A percentile compares a stretch with the other conserved stretches of the same genome.
Evolutionary conservation across 2,329 filamentous ascomycete genomes (phyloP).

Genomic region (Samsoniella hepiali): DNA sequence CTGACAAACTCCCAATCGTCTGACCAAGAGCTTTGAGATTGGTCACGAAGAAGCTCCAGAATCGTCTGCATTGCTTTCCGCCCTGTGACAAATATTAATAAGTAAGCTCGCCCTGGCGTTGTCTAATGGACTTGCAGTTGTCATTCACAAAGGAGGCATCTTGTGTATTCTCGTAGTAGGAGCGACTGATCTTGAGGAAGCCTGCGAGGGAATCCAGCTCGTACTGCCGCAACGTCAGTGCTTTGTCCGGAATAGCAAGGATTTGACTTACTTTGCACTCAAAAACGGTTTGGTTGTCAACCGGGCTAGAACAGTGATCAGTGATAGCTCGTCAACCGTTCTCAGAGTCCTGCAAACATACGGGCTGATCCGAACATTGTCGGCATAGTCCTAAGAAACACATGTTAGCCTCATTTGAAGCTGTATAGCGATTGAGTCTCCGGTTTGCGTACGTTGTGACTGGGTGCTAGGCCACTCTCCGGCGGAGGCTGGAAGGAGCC

Average conservation of each 20-base stretch:
- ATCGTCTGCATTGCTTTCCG: slow-evolving; percentile 48
- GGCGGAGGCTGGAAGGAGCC: slow-evolving; percentile 86
- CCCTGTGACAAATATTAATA: slow-evolving; percentile 62
- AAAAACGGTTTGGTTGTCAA: slow-evolving; percentile 27
- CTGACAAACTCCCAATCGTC: slow-evolving; percentile 27
- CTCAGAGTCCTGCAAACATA: slow-evolving; percentile 17
- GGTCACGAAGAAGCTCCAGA: slow-evolving; percentile 26
- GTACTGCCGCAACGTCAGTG: slow-evolving; percentile 54
- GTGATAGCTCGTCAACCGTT: background rate
- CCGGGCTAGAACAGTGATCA: slow-evolving; percentile 21
- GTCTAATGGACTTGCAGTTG: slow-evolving; percentile 23
- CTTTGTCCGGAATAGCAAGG: slow-evolving; percentile 38
- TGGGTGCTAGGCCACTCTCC: slow-evolving; percentile 54
- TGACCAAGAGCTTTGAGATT: slow-evolving; percentile 28
- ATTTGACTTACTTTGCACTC: slow-evolving; percentile 37
- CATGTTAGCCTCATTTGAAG: background rate
- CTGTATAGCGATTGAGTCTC: background rate
- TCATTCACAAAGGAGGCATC: slow-evolving; percentile 62
- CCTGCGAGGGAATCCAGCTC: slow-evolving; percentile 85
- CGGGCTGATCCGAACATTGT: slow-evolving; percentile 27
- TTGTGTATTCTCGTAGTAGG: slow-evolving; percentile 69
- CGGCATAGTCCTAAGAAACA: slow-evolving; percentile 21
- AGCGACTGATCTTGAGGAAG: slow-evolving; percentile 75
- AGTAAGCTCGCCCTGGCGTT: background rate
- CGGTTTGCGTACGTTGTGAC: slow-evolving; percentile 23